These are phyloP conservation scores for Verticillium zaregamsianum DNA, from an alignment of 2,329 filamentous ascomycete genomes.

Conservation along the genomic window DNA sequence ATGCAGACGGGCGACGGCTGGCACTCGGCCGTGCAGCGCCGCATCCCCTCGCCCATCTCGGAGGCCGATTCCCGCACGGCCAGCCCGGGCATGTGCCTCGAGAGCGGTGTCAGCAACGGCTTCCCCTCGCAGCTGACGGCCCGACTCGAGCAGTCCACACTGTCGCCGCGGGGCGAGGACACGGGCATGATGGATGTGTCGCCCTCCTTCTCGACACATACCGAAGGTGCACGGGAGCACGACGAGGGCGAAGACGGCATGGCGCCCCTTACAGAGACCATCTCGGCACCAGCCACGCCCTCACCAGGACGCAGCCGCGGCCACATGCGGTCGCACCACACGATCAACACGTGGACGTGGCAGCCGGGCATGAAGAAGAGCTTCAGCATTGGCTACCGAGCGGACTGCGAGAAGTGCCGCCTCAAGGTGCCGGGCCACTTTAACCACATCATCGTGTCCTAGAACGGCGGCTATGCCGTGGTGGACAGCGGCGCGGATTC, in stretches of 20 bases:
- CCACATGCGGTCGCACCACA: constrained; percentile 55
- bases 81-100: constrained; percentile 22
- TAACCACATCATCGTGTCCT: constrained; percentile 70
- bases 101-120: constrained; percentile 21
- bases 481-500: not conserved
- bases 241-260: not conserved
- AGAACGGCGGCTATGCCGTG: constrained; percentile 21
- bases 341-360: constrained; percentile 56
- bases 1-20: constrained; percentile 42
- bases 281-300: constrained; percentile 24
- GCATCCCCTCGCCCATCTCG: constrained; percentile 57
- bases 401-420: constrained; percentile 74
- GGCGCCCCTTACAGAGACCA: constrained; percentile 12
- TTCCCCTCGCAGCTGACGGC: constrained; percentile 27
- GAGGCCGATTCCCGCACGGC: constrained; percentile 37
- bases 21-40: constrained; percentile 48
- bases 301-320: constrained; percentile 46
- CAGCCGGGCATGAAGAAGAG: constrained; percentile 63
- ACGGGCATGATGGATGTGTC: constrained; percentile 26
- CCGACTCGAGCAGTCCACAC: constrained; percentile 25
- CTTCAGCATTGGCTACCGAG: constrained; percentile 74
- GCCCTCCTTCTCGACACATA: not conserved
- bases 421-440: constrained; percentile 74
- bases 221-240: not conserved
- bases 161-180: constrained; percentile 11